These are phyloP conservation scores for Kurtzmaniella fragi DNA, from an alignment of 805 yeast genomes.

Conservation along the genomic window DNA sequence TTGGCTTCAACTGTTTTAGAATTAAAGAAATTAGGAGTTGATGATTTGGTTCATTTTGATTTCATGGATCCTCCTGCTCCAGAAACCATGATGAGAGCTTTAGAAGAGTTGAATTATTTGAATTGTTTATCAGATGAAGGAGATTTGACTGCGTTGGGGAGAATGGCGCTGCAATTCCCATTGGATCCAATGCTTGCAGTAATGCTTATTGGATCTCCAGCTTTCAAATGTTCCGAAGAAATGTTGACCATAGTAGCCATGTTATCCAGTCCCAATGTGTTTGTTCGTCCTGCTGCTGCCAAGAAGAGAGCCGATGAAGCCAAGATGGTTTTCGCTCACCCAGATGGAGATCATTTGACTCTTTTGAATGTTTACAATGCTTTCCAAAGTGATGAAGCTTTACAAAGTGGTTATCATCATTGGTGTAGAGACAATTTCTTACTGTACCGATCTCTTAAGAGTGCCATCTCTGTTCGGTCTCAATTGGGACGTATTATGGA, in stretches of 20 bases:
- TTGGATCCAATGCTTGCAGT: conserved; percentile 94
- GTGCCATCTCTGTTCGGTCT: conserved; percentile 81
- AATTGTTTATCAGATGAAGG: conserved; percentile 92
- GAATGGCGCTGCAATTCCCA: conserved; percentile 89
- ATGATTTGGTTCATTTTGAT: conserved; percentile 95
- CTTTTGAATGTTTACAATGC: conserved; percentile 83
- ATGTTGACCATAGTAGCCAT: conserved; percentile 83
- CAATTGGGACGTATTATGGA: conserved; percentile 85
- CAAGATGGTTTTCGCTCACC: conserved; percentile 82
- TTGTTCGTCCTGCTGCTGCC: conserved; percentile 86
- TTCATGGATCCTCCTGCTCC: conserved; percentile 99
- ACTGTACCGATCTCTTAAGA: conserved; percentile 74
- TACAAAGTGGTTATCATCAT: conserved; percentile 55
- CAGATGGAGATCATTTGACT: conserved; percentile 93
- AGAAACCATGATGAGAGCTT: conserved; percentile 98
- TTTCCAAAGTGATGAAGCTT: conserved; percentile 71
- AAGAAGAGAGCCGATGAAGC: conserved; percentile 88
- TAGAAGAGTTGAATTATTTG: conserved; percentile 89
- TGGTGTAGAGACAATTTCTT: conserved; percentile 94
- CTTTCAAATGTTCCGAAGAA: conserved; percentile 83
- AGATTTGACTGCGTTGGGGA: conserved; percentile 80
- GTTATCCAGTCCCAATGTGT: conserved; percentile 90
- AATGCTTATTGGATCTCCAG: conserved; percentile 83
- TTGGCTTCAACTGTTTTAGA: conserved; percentile 89
- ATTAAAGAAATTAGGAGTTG: conserved; percentile 88